Evolutionary conservation across 2,329 filamentous ascomycete genomes (phyloP).

Genomic region (Hymenoscyphus salicellus): DNA sequence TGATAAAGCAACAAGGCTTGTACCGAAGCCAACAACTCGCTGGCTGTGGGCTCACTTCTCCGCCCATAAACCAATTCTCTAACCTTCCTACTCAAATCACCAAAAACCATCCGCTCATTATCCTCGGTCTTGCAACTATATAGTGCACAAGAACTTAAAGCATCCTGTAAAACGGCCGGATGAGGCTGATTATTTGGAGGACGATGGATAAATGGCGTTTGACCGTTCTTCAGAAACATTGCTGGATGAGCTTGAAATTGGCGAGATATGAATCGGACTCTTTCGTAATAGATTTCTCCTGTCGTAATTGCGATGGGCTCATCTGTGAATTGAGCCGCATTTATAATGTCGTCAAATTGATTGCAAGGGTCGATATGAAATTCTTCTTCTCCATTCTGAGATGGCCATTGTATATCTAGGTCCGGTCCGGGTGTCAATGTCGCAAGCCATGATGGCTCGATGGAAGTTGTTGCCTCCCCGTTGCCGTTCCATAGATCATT

Average conservation of each 20-base stretch:
- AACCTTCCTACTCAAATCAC: background rate
- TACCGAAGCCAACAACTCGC: background rate
- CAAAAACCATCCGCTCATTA: slow-evolving; percentile 3
- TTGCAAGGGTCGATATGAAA: background rate
- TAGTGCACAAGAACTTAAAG: slow-evolving; percentile 1
- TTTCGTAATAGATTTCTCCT: background rate
- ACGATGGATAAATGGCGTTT: slow-evolving; percentile 1
- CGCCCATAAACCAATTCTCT: background rate
- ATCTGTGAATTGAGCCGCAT: background rate
- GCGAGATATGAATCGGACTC: background rate
- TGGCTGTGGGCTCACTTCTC: background rate
- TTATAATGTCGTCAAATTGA: background rate
- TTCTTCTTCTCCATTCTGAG: background rate
- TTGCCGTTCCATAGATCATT: background rate
- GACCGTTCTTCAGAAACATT: slow-evolving; percentile 1
- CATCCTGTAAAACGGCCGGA: background rate
- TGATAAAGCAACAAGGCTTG: slow-evolving; percentile 6
- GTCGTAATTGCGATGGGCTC: background rate
- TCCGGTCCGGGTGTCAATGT: slow-evolving; percentile 1
- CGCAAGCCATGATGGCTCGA: background rate
- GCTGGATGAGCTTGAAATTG: background rate
- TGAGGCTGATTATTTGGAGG: background rate
- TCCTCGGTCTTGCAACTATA: slow-evolving; percentile 1
- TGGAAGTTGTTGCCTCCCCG: background rate
- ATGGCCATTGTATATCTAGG: background rate